Percentiles rank a stretch among this genome's conserved stretches.
Conservation (phyloP, 495 filamentous ascomycete genomes). For the Talaromyces trachyspermus region DNA sequence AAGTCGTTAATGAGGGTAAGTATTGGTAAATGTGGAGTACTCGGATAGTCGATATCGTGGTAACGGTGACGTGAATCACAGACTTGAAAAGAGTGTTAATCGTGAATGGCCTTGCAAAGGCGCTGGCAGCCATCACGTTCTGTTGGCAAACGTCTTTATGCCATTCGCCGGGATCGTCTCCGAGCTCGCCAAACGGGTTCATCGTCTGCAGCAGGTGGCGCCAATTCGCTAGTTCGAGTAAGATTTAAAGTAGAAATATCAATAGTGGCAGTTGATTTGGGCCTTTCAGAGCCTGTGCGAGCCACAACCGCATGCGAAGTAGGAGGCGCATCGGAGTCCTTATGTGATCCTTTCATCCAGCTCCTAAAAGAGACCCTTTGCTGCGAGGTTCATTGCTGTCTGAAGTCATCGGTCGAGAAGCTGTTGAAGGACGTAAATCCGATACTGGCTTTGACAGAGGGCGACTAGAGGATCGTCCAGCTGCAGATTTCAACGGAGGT, state of each 20-base stretch:
- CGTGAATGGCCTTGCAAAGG: no score
- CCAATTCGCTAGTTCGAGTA: neutral
- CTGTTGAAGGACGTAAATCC: constrained; percentile 11
- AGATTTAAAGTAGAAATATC: constrained; percentile 1
- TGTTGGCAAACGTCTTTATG: neutral
- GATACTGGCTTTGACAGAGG: constrained; percentile 1
- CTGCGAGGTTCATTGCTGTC: constrained; percentile 30
- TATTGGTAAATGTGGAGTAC: no score
- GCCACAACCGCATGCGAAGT: neutral
- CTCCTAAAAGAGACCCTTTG: constrained; percentile 34
- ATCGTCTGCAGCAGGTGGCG: constrained; percentile 15
- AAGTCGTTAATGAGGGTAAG: no score
- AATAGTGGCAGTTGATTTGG: constrained; percentile 14
- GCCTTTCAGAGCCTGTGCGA: constrained; percentile 4
- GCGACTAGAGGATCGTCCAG: neutral
- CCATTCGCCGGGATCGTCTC: constrained; percentile 23
- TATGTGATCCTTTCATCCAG: constrained; percentile 37
- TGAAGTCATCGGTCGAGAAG: constrained; percentile 23
- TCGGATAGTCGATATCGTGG: no score
- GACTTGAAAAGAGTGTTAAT: no score
- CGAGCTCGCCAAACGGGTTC: constrained; percentile 23
- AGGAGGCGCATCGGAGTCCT: constrained; percentile 18
- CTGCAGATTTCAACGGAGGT: neutral
- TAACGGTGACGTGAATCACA: no score
- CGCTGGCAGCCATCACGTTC: no score